Base-by-base conservation (phyloP, 805 yeast genomes). In the Wickerhamomyces rabaulensis region DNA sequence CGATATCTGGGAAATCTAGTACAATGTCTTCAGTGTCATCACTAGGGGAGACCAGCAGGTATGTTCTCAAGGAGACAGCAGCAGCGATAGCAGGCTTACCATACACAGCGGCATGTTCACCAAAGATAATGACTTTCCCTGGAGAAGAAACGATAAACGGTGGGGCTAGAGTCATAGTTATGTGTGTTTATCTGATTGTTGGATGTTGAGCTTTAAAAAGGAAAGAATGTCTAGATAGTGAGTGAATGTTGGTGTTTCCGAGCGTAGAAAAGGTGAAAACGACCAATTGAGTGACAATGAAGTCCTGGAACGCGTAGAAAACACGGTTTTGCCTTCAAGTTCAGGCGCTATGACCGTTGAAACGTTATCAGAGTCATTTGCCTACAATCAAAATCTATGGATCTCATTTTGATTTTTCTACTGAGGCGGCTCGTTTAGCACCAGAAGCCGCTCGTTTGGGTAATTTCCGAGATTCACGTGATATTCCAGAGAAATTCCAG, bases 41-140 rank as follows among this genome's bases (percentile, higher is more conserved):
- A 48, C 68, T 69, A 17, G 76, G 72, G 3, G 80, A 64, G 2
- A 87, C 94, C 19, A 86, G 67, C 8, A 91, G 66, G 57, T 88
- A 92, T 0, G 97, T 87, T 57, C 97, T 76, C 48, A 94, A 70
- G 7, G 94, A 84, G 9, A 92, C 76, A 4, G 97, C 94, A 0
- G 98, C 97, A 2, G 99, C 98, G 44, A 94, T 87, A 12, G 97
- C 98, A 1, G 97, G 97, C 69, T 81, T 87, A 40, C 87, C 83
- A 62, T 87, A 87, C 0, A 94, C 99, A 2, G 95, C 98, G 8
- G 97, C 87, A 61, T 94, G 99, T 62, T 94, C 99, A 20, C 99
- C 99, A 64, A 91, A 94, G 31, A 94, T 74, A 56, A 94, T 94
- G 40, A 90, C 96, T 61, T 94, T 94, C 4, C 99, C 99, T 0